Conservation (phyloP, 305 asterid species). For the Fraxinus velutina region DNA sequence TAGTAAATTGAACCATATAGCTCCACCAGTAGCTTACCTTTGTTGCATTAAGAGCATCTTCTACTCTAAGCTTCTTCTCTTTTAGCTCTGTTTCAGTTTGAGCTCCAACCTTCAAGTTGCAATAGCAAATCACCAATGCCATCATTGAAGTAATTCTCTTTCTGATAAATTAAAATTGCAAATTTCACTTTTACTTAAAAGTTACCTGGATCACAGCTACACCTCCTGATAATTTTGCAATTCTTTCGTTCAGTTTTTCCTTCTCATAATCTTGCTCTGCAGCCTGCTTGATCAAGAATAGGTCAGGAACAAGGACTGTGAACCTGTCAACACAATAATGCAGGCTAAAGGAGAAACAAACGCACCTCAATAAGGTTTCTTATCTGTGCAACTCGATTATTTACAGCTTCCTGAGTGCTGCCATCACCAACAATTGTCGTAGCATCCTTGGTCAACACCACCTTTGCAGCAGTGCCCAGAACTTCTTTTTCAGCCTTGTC, state of each 20-base stretch:
- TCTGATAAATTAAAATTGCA: neutral
- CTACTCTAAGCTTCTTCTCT: constrained; percentile 52
- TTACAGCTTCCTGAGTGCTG: constrained; percentile 48
- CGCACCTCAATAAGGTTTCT: constrained; percentile 41
- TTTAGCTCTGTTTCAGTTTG: constrained; percentile 55
- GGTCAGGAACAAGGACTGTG: neutral
- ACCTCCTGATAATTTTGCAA: constrained; percentile 53
- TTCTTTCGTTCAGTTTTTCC: constrained; percentile 45
- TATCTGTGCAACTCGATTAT: constrained; percentile 41
- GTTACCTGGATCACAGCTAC: constrained; percentile 51
- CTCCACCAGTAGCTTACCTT: constrained; percentile 27
- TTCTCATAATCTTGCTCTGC: constrained; percentile 50
- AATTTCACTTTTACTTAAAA: neutral
- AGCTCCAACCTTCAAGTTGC: constrained; percentile 44
- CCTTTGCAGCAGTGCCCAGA: constrained; percentile 47
- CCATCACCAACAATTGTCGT: constrained; percentile 58
- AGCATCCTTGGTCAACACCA: constrained; percentile 46
- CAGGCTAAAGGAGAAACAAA: neutral
- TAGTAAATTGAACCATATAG: constrained; percentile 1
- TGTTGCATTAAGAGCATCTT: constrained; percentile 57
- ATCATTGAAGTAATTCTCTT: neutral
- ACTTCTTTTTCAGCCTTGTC: constrained; percentile 45
- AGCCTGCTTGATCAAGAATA: constrained; percentile 23
- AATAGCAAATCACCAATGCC: neutral
- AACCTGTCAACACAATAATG: neutral